phyloP scores from a whole-genome alignment of 1,284 basidiomycete species.

The Ceratobasidium sp. region DNA sequence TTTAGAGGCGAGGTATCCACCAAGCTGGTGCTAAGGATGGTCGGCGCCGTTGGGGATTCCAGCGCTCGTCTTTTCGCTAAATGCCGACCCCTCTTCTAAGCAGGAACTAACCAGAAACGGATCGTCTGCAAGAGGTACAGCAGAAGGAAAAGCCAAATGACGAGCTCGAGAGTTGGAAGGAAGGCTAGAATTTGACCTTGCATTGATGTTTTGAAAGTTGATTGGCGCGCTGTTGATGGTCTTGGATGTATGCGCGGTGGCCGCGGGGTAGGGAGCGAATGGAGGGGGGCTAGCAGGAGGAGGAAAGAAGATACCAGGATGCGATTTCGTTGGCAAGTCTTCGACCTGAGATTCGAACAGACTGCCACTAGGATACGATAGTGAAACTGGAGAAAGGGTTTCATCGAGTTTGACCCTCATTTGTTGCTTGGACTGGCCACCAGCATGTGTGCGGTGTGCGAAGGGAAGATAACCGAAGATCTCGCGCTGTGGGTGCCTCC shows the following conservation, averaged over 20 bases:
- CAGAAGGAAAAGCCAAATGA: neutral
- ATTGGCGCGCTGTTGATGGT: neutral
- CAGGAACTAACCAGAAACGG: constrained; percentile 3
- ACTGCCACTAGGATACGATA: neutral
- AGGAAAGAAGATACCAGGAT: neutral
- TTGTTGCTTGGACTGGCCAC: too few species aligned
- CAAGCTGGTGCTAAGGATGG: too few species aligned
- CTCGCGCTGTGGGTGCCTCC: too few species aligned
- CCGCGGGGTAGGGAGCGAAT: neutral
- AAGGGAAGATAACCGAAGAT: too few species aligned
- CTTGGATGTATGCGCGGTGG: constrained; percentile 16
- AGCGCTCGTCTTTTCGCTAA: neutral
- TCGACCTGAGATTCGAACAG: too few species aligned
- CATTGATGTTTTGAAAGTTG: too few species aligned
- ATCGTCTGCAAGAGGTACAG: constrained; percentile 16
- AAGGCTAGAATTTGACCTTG: neutral
- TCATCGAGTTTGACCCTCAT: neutral
- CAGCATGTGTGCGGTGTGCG: too few species aligned
- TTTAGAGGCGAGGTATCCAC: too few species aligned
- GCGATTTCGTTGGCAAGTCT: neutral
- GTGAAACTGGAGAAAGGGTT: neutral
- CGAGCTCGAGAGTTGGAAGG: too few species aligned
- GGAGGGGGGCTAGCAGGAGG: constrained; percentile 27
- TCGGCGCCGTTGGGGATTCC: neutral
- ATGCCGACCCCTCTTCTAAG: neutral